phyloP scores from a whole-genome alignment of 169 alveolate species.

The Plasmodium yoelii region DNA sequence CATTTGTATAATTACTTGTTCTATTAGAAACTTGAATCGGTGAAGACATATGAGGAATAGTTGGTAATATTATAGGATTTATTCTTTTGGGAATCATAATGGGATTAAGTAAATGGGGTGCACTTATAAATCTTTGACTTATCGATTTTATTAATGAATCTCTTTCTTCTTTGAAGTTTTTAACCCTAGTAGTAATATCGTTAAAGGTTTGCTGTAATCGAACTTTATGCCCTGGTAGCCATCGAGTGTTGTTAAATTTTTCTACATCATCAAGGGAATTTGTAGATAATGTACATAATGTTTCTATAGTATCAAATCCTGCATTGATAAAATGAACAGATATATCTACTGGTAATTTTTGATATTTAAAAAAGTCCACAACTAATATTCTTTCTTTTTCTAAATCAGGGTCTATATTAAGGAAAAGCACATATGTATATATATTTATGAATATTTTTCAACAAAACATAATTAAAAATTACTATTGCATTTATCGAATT shows the following conservation, averaged over 20 bases:
- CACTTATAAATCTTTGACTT: constrained; percentile 28
- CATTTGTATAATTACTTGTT: constrained; percentile 24
- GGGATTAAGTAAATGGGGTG: constrained; percentile 37
- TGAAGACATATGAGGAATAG: constrained; percentile 14
- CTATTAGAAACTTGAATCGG: constrained; percentile 50
- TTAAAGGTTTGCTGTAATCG: constrained; percentile 81
- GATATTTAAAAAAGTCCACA: constrained; percentile 88
- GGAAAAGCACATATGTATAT: not conserved
- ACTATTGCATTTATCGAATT: not conserved
- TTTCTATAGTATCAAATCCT: constrained; percentile 92
- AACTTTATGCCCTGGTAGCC: constrained; percentile 93
- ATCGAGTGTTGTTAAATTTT: constrained; percentile 85
- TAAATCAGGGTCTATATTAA: constrained; percentile 87
- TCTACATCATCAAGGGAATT: constrained; percentile 90
- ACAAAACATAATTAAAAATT: not conserved
- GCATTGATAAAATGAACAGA: constrained; percentile 91
- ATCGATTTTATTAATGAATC: constrained; percentile 35
- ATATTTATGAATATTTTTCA: not conserved
- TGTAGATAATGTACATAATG: constrained; percentile 87
- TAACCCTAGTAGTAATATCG: constrained; percentile 81
- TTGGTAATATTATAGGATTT: constrained; percentile 58
- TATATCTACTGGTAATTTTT: constrained; percentile 89
- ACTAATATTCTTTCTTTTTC: constrained; percentile 87
- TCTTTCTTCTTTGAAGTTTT: constrained; percentile 81
- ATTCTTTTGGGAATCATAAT: constrained; percentile 30